Base-by-base conservation (phyloP, 768 basidiomycete species). In the Mycena rebaudengoi region DNA sequence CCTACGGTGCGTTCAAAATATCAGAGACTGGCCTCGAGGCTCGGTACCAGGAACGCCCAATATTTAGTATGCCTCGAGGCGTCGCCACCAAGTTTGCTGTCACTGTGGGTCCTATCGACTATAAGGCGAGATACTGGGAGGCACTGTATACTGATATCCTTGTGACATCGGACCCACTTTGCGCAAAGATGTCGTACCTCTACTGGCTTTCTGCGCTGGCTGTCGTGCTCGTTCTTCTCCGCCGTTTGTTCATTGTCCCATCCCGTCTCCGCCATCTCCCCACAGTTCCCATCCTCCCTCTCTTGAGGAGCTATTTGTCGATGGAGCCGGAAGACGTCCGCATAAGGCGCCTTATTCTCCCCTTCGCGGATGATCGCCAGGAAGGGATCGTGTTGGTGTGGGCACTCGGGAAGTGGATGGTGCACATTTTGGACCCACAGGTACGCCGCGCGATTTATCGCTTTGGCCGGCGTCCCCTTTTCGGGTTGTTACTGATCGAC, bases 391-490 rank as follows among this genome's bases (percentile, higher is more conserved):
- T 80, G 4, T 63, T 78, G 6, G 79, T 82, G 2, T 82, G 73
- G 65, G 74, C 75, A 51, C 72, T 82, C 6, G 80, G 81, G 21
- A 70, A 73, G 65, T 82, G 81, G 81, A 75, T 75, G 39, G 71
- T 82, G 37, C 80, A 82, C 45, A 70, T 82, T 21, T 62, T 81
- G 12, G 80, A 82, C 44, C 62, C 63, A 5, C 69, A 76, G 56
- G 81, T 79, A 45, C 21, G 73, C 59, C 18, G 41, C 11, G 8
- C n/a, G 4, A 16, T 16, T n/a, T 39, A 4, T 28, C 26, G 5
- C 7, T 50, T 14, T 18, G 20, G 23, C 32, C 13, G n/a, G n/a
- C n/a, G n/a, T n/a, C n/a, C n/a, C n/a, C n/a, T n/a, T n/a, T n/a
- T n/a, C n/a, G n/a, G n/a, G n/a, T n/a, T n/a, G n/a, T n/a, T 29